Base-by-base conservation (phyloP, 208 protist species). In the Leishmania gerbilli region DNA sequence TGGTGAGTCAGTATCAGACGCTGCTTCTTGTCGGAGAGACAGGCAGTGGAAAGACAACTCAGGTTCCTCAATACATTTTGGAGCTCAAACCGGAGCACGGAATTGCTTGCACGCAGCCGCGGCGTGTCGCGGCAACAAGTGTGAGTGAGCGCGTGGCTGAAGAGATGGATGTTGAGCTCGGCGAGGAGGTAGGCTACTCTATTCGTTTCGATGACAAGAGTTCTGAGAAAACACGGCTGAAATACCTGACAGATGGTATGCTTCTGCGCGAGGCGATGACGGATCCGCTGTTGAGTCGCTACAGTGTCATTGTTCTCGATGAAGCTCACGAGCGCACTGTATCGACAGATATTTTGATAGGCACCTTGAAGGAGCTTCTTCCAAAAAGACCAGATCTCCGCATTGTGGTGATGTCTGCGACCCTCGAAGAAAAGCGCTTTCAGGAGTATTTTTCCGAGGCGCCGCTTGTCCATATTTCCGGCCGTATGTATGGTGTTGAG, bases 241-340 rank as follows among this genome's bases (percentile, higher is more conserved):
- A 99, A 80, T 99, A 99, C 84, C 92, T 99, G 84, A 99, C 99
- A 2, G 99, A 99, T 92, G 99, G 99, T 96, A 99, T 99, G 95
- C 84, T 99, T 15, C 89, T 99, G 21, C 94, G 99, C 68, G 99
- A 99, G 83, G 98, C 95, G 58, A 95, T 99, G 83, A 79, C 92
- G 31, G 99, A 99, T 84, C 90, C 95, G 19, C 65, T 96, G 15
- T 79, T 99, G 24, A 85, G 62, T 34, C 78, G 91, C 11, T 99
- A 99, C 90, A 95, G 92, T 72, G 92, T 99, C 17, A 98, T 99
- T 77, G 99, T 99, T 74, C 89, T 99, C 0, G 99, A 99, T 92
- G 99, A 99, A 90, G 99, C 99, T 0, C 99, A 99, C 87, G 99
- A 99, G 89, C 89, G 99, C 15, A 99, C 98, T 5, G 97, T 99